Evolutionary conservation across 805 yeast genomes (phyloP), one percentile per base, ranked within the genome.

Genomic region (Candida gorgasii): DNA sequence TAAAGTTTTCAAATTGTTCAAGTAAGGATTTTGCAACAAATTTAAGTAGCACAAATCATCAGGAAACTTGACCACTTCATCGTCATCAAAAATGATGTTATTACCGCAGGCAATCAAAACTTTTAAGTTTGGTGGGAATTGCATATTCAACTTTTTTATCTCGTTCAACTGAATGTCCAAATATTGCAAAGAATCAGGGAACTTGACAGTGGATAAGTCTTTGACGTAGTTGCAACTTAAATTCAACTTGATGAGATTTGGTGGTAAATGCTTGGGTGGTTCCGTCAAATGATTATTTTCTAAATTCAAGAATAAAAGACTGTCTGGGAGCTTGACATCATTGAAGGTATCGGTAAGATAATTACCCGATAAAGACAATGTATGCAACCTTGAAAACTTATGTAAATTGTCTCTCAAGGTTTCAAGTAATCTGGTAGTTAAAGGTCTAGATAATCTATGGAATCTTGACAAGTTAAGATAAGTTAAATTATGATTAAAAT

Each of bases 61-160:
- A 16, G 55, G 54, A n/a, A 52, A 44, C 11, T 33, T 29, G 9
- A 52, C 34, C 13, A 30, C 17, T 30, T 49, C 52, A 28, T 40
- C 48, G 20, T 47, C 50, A 33, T 46, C 47, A 33, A 50, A 42
- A 28, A 29, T 38, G 16, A 52, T 50, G 23, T 52, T 48, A 36
- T 52, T 52, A 16, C 54, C 51, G 33, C 50, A 40, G 5, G 46
- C 49, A 20, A 49, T 49, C 18, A 52, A 39, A n/a, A 49, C 47
- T 20, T 46, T 44, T 15, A 52, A 40, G 17, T 36, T 37, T 8
- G 27, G 18, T 6, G 55, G 55, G 33, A 48, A 49, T 2, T 29
- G 28, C n/a, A 47, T 29, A 20, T 40, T 37, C 13, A 52, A 27
- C 16, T 42, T 43, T 17, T 19, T 29, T 9, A 52, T 33, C 8